Conservation (phyloP, 2,329 filamentous ascomycete species). For the Immersiporthe knoxdaviesiana region DNA sequence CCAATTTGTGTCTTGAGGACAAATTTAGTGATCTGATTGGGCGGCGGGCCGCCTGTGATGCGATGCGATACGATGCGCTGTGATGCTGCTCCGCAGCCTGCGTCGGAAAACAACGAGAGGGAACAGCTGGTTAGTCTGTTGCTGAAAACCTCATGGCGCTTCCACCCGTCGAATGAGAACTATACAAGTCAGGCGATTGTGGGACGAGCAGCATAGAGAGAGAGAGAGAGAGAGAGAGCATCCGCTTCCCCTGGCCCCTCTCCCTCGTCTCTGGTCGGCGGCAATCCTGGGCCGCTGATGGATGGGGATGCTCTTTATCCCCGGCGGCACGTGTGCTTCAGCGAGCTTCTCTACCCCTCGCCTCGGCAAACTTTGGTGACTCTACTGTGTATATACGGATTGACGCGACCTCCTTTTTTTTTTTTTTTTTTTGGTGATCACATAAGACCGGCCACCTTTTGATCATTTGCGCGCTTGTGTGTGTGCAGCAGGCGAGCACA, state of each 20-base stretch:
- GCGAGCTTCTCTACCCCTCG: background rate
- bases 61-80: slow-evolving; percentile 3
- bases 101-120: background rate
- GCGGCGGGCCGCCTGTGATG: background rate
- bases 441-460: background rate
- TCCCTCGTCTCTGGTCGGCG: background rate
- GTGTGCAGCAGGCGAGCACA: background rate
- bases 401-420: background rate
- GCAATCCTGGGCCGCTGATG: background rate
- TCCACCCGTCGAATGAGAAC: background rate
- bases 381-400: background rate
- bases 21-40: background rate
- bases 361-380: background rate
- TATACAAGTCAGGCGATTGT: background rate
- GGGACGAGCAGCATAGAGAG: background rate
- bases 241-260: background rate
- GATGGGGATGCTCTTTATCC: no score
- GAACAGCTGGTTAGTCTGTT: background rate
- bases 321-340: background rate
- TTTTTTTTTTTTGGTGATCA: no score
- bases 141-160: background rate
- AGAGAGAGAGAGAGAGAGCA: background rate
- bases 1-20: background rate
- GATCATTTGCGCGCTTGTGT: background rate
- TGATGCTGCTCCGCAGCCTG: background rate